These are phyloP conservation scores for Ramaria sp. DNA, from an alignment of 768 basidiomycete genomes.

Conservation along the genomic window DNA sequence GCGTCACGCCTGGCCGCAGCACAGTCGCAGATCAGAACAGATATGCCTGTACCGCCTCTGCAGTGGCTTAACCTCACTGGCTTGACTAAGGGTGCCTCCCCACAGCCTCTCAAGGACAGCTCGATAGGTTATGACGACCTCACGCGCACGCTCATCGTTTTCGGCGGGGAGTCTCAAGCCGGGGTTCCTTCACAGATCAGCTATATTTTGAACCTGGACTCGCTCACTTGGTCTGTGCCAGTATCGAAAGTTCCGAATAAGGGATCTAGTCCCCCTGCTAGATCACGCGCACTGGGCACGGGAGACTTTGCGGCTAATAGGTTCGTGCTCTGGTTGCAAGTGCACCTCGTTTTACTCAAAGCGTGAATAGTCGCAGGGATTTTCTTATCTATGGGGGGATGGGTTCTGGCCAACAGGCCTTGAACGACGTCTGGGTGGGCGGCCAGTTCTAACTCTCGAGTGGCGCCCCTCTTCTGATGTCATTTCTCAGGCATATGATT, in stretches of 20 bases:
- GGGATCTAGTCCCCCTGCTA: constrained; percentile 39
- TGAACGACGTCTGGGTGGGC: constrained; percentile 66
- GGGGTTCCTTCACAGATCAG: constrained; percentile 55
- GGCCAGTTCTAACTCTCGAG: background rate
- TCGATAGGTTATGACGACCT: constrained; percentile 46
- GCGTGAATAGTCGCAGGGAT: constrained; percentile 48
- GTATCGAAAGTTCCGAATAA: constrained; percentile 31
- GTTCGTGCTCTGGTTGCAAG: constrained; percentile 31
- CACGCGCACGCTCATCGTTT: constrained; percentile 54
- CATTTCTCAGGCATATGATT: constrained; percentile 63
- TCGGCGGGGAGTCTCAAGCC: constrained; percentile 63
- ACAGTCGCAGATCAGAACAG: background rate
- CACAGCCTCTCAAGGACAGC: constrained; percentile 62
- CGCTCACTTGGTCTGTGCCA: constrained; percentile 49
- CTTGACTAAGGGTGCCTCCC: constrained; percentile 43
- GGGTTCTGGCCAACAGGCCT: constrained; percentile 37
- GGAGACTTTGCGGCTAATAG: constrained; percentile 75
- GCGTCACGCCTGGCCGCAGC: background rate
- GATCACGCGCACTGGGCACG: constrained; percentile 55
- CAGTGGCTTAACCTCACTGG: constrained; percentile 68
- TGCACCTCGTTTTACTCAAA: constrained; percentile 11
- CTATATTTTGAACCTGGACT: constrained; percentile 53
- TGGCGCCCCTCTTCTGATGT: background rate
- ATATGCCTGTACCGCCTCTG: constrained; percentile 39
- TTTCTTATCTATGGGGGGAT: constrained; percentile 69